Base-by-base conservation (phyloP, 805 yeast species). In the Pichia thaimueangensis region DNA sequence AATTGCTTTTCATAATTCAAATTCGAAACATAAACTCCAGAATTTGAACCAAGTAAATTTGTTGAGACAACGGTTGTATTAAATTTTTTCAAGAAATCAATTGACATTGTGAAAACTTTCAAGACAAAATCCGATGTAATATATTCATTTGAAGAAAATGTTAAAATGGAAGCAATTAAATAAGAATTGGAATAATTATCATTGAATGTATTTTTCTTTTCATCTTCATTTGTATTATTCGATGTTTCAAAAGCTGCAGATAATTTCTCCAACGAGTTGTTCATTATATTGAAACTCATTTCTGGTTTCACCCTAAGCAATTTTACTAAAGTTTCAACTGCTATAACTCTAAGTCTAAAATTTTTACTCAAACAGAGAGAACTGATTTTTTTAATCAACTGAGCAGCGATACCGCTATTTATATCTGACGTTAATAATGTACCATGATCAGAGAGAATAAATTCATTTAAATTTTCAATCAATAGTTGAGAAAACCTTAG, bases 281-380 rank as follows among this genome's bases (percentile, higher is more conserved):
- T 59, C 24, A 74, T 35, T 1, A 61, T 52, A 23, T 44, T 48
- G 39, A 47, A 53, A 5, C 59, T 45, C 13, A 59, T 37, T 33
- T 61, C 64, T 4, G 66, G 67, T 41, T 48, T 66, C 44, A 45
- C 58, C 51, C 30, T 73, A 65, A 50, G 55, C 56, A 55, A 51
- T 52, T 33, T 50, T 23, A 47, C 65, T 52, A 53, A 63, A 50
- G 48, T 55, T 31, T 68, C 67, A 29, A 60, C 62, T 0, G 78
- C 61, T 30, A 64, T 58, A 5, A 69, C 58, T 44, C 80, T 64
- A 6, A 71, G 53, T 28, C 62, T 61, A 41, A 66, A 68, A 23
- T 64, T 64, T 23, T 63, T 62, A 31, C 67, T 60, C 7, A 63
- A 56, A 28, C 69, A 58, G 7, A 75, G 51, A 17, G 59, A 58